Base-by-base conservation (phyloP, 2,329 filamentous ascomycete genomes). In the Diaporthe sp. region DNA sequence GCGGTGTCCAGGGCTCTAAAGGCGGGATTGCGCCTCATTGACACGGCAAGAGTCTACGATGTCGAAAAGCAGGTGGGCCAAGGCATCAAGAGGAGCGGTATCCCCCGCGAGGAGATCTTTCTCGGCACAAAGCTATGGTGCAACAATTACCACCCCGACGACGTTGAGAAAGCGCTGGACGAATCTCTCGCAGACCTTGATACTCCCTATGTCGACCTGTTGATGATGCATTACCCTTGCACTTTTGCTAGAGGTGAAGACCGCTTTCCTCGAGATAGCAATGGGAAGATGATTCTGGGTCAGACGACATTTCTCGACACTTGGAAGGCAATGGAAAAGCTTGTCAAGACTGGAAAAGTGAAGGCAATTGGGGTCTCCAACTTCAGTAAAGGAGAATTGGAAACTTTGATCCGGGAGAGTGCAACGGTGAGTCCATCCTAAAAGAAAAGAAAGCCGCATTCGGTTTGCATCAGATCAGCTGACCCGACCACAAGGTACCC, bases 21-120 rank as follows among this genome's bases (percentile, higher is more conserved):
- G n/a, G 77, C 77, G 4, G 83, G 84, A 1, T 79, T 81, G 58
- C 81, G 84, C 1, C 81, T 82, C 6, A 85, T 86, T 57, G 83
- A 85, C 57, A 84, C 82, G 3, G 78, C 79, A 6, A 70, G 72
- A 13, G 77, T 79, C 15, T 80, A 78, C 73, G 49, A 79, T 62
- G 37, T 69, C 0, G 79, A 81, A 46, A 75, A 75, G 9, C 68
- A 79, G 44, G 77, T 81, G 1, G 79, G 80, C 13, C 74, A 70
- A 37, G 80, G 78, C 2, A 80, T 82, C 61, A 79, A 69, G 44
- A 49, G n/a, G 25, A 69, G 65, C 31, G 65, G 44, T 6, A 10
- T 69, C 22, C 44, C 46, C 9, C 44, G 65, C 3, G 65, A 55
- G 25, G 65, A 69, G 28, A 51, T 55, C 5, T 69, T 69, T 4